Base-by-base conservation (phyloP, 352 stramenopile species). In the Pythium phragmitis region DNA sequence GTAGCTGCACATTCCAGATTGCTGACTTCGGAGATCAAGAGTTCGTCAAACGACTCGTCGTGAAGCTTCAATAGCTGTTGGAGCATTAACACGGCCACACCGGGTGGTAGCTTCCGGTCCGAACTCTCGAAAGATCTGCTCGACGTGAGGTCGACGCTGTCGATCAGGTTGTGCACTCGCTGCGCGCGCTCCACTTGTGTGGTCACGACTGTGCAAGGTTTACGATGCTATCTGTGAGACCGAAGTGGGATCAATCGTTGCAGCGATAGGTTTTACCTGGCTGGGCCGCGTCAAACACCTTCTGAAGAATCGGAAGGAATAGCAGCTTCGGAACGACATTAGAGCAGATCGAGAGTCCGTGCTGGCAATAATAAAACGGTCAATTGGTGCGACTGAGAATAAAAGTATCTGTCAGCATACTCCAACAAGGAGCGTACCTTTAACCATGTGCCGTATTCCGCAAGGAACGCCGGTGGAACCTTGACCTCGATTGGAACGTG, bases 1-100 rank as follows among this genome's bases (percentile, higher is more conserved):
- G 53, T 63, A 2, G 45, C 61, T 4, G 53, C 61, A 58, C 61
- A 68, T 54, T 68, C 33, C 3, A 68, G 52, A 26, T 68, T 68
- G 16, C 52, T 1, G 6, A 62, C 6, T 9, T 57, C 17, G 2
- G 61, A 23, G 43, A 68, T 62, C 16, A 23, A 39, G 3, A 62
- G 36, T 26, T 57, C 61, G 23, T 62, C 37, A 14, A 68, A 68
- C 7, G 52, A 46, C n/a, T 37, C 9, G 23, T 68, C 41, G 19
- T 68, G 23, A 13, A 63, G 45, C 12, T 39, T 36, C 4, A 63
- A 37, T 2, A 63, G 21, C 7, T 63, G n/a, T 0, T 34, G 11
- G 2, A 63, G 54, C 53, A 68, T 53, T 17, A 51, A 1, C 46
- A 48, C 33, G 11, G 62, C 21, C 1, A 49, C 19, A 17, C 23